Evolutionary conservation across 352 stramenopile species (phyloP), one percentile per base, ranked within the genome.

Genomic region (Pythium angustatum): DNA sequence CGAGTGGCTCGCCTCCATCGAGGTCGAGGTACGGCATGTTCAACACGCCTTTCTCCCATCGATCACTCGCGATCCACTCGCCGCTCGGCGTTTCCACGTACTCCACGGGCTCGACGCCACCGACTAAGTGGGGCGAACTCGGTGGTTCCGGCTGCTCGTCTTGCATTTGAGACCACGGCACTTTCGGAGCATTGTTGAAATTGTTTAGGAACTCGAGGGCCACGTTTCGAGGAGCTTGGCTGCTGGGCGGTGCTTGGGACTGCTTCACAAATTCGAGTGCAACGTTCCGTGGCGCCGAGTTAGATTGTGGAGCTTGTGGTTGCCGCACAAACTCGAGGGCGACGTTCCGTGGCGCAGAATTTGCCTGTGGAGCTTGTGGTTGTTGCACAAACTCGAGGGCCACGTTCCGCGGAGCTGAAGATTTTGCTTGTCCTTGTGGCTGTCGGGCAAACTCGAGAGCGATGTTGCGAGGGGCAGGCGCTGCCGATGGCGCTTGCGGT

Each of bases 41-140:
- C n/a, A 60, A 8, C 31, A 54, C 40, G 47, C 67, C 75, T 21
- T 69, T 68, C 3, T 75, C 66, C 38, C 66, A 51, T 34, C 58
- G 62, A 43, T 74, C 69, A 19, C 73, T 76, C 24, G 76, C 75
- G n/a, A 90, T 70, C 82, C 82, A 91, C 50, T 91, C 72, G 36
- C 82, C 82, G 26, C 80, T 78, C 24, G 69, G 74, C 22, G 69
- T 79, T 57, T 90, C 83, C 41, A 90, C 72, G 57, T 82, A 78
- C 59, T 91, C 83, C 21, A 82, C 62, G 4, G 72, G 72, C 54
- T 91, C 79, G 12, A 64, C 69, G 2, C 69, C 53, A 33, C 69
- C 77, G 33, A 41, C 44, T 2, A 85, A 58, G 33, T 66, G 59
- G 0, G 55, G 59, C 1, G 53, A 66, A 1, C 21, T 15, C 5